phyloP scores from a whole-genome alignment of 257 asterid species.

The Penstemon barbatus region DNA sequence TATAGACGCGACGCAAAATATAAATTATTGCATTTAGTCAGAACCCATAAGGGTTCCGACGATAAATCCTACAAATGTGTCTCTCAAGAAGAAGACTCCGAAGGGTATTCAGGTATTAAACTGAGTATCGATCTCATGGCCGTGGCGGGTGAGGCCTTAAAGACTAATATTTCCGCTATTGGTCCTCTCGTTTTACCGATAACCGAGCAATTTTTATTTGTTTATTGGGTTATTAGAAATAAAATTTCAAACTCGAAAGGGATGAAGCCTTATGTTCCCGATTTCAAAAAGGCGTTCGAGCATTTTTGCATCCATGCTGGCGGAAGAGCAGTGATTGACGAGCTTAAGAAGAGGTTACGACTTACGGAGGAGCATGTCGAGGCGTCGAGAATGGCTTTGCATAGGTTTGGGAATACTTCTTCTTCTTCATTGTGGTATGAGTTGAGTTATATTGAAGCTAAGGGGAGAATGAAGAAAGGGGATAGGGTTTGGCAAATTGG shows the following conservation, averaged over 20 bases:
- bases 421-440: slow-evolving; percentile 76
- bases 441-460: slow-evolving; percentile 63
- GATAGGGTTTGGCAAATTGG: slow-evolving; percentile 71
- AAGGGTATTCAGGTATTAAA: slow-evolving; percentile 53
- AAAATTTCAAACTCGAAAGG: slow-evolving; percentile 35
- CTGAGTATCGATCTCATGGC: slow-evolving; percentile 53
- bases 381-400: slow-evolving; percentile 65
- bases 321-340: slow-evolving; percentile 76
- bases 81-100: slow-evolving; percentile 54
- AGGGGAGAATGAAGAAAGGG: slow-evolving; percentile 69
- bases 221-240: slow-evolving; percentile 33
- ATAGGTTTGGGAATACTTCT: slow-evolving; percentile 69
- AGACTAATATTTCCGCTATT: slow-evolving; percentile 55
- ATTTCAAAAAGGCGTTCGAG: slow-evolving; percentile 64
- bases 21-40: slow-evolving; percentile 43
- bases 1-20: slow-evolving; percentile 56
- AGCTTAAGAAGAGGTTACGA: slow-evolving; percentile 54
- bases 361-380: slow-evolving; percentile 62
- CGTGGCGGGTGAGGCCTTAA: slow-evolving; percentile 64
- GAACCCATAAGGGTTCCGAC: slow-evolving; percentile 55
- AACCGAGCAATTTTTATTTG: slow-evolving; percentile 54
- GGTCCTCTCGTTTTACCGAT: slow-evolving; percentile 76
- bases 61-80: slow-evolving; percentile 56
- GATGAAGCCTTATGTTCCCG: slow-evolving; percentile 49
- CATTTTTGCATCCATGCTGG: slow-evolving; percentile 79